Base-by-base conservation (phyloP, 139 green algal genomes). In the Astrephomene gubernaculifera region DNA sequence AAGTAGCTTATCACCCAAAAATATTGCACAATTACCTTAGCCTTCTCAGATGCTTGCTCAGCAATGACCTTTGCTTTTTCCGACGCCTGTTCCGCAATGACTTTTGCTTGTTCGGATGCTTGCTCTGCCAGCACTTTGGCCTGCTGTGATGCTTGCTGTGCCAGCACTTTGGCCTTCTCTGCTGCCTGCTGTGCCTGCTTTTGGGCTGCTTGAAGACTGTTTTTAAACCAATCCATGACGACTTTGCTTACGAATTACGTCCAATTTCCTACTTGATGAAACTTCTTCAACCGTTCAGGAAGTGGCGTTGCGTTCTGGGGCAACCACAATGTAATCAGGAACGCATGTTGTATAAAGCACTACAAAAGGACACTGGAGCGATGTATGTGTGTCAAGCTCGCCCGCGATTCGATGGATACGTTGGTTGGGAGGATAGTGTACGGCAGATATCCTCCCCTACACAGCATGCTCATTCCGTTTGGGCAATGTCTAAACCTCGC, bases 71-170 rank as follows among this genome's bases (percentile, higher is more conserved):
- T 74, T 39, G 64, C 79, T 25, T 82, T 57, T 12, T 38, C 60
- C 9, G 41, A 43, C 0, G 76, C 76, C 63, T 85, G 79, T 27
- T 49, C 43, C 25, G 76, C 76, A n/a, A 67, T 12, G 1, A 53
- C 71, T 29, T 88, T 88, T 61, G 72, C 81, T 38, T 87, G 54
- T 49, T 71, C 81, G 27, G 81, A 80, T 12, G 81, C 81, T 29
- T 87, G 81, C 29, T 72, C 81, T 17, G 81, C 81, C 8, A 75
- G 33, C 12, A 57, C 70, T 29, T 35, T 44, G 2, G 70, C 81
- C 38, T 87, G 81, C 36, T 63, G n/a, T 27, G 81, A 74, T 2
- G 81, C 81, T 60, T 87, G 81, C 29, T 76, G 64, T 24, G 69
- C 71, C 39, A 81, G 38, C 17, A 54, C 54, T 14, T 39, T 41